Evolutionary conservation across 192 early-diverging fungal species (phyloP).

Genomic region (Podila epigama): DNA sequence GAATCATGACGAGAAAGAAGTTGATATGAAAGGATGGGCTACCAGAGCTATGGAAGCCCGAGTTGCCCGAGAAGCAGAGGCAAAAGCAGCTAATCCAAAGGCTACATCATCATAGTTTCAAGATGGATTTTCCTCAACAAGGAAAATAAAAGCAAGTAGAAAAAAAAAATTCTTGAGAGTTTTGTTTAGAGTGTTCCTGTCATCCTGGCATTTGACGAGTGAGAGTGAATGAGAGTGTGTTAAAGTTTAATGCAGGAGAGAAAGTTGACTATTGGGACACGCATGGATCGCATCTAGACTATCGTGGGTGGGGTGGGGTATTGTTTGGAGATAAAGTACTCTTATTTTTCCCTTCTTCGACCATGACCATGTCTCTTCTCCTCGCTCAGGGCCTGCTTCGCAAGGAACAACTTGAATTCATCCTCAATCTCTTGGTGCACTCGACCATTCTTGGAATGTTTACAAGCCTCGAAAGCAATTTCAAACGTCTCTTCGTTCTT

Average conservation of each 20-base stretch:
- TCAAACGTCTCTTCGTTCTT: slow-evolving; percentile 37
- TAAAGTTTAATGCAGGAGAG: no score
- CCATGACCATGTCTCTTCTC: no score
- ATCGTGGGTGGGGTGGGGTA: no score
- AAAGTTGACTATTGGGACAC: no score
- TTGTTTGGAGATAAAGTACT: no score
- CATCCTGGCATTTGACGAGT: no score
- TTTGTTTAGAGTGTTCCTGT: no score
- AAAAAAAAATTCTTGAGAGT: background rate
- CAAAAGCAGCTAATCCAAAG: slow-evolving; percentile 4
- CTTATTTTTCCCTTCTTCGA: no score
- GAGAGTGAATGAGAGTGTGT: no score
- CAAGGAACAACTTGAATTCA: slow-evolving; percentile 17
- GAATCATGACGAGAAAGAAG: slow-evolving; percentile 64
- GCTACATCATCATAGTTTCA: slow-evolving; percentile 20
- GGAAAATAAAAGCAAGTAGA: background rate
- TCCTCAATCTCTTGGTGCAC: slow-evolving; percentile 8
- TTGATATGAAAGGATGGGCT: slow-evolving; percentile 91
- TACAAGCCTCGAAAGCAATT: slow-evolving; percentile 28
- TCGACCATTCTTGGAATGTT: slow-evolving; percentile 27
- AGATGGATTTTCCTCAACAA: background rate
- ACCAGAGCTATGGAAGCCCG: slow-evolving; percentile 59
- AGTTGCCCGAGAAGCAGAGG: slow-evolving; percentile 28
- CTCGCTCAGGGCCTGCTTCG: background rate
- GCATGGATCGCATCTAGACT: no score